Base-by-base conservation (phyloP, 768 basidiomycete genomes). In the Trametes elegans region DNA sequence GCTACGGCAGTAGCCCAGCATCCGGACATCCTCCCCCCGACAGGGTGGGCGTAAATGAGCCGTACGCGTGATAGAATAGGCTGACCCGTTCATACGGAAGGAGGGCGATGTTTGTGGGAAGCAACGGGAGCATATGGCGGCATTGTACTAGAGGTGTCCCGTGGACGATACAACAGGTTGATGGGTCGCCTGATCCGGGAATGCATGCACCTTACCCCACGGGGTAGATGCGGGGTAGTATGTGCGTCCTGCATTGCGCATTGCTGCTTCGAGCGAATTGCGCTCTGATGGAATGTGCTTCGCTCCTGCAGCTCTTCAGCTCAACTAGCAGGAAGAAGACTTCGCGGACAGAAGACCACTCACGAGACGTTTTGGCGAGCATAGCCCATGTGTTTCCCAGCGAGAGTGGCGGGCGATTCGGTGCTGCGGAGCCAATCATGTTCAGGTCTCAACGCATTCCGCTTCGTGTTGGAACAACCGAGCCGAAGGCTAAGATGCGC, bases 51-150 rank as follows among this genome's bases (percentile, higher is more conserved):
- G 38, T 21, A 19, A 11, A 38, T 34, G 44, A 39, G 38, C 36
- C 13, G 35, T 23, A 18, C 16, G 36, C 19, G 31, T 28, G 21
- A 8, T 26, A 39, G 45, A 8, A 48, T 26, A 42, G 45, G 46
- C 28, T 24, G 27, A 18, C 16, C 5, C 36, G 13, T 23, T 21
- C 23, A 48, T 46, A 45, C 45, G 9, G 27, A 40, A 28, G 28
- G 27, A 19, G 18, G n/a, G 11, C 42, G 36, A 6, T 32, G 45
- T 34, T 32, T 23, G 29, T 21, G 31, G 40, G 51, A 53, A 45
- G 32, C 51, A 10, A 6, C 6, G 21, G n/a, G 45, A 48, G 46
- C 53, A 55, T 40, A 55, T 55, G 53, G 45, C 36, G 39, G 45
- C 21, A 18, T 40, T 19, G 23, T 46, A 40, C 45, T 55, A 48